Percentiles rank a stretch among this genome's conserved stretches.
Evolutionary conservation across 1,284 basidiomycete genomes (phyloP).

Genomic region (Hypsizygus ulmarius): DNA sequence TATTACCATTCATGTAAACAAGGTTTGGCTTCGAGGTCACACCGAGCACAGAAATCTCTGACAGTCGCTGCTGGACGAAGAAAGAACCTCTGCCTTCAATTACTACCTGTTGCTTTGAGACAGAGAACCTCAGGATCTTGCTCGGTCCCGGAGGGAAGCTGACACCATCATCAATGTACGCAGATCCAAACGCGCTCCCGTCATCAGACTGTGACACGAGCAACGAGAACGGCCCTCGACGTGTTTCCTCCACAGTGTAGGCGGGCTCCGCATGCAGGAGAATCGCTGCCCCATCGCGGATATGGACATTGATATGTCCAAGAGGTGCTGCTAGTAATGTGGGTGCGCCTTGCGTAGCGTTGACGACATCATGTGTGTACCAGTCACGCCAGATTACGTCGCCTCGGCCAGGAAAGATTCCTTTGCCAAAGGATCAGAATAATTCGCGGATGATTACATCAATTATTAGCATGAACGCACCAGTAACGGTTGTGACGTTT

Average conservation of each 20-base stretch:
- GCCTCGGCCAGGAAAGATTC: constrained; percentile 62
- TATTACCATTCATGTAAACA: constrained; percentile 33
- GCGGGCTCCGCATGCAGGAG: constrained; percentile 53
- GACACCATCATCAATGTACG: constrained; percentile 66
- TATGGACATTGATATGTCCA: constrained; percentile 68
- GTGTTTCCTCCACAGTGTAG: constrained; percentile 60
- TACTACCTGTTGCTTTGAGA: constrained; percentile 28
- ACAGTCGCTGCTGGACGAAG: constrained; percentile 39
- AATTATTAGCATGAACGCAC: constrained; percentile 27
- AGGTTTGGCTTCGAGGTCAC: constrained; percentile 32
- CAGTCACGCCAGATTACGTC: constrained; percentile 70
- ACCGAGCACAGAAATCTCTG: constrained; percentile 49
- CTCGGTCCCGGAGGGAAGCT: constrained; percentile 51
- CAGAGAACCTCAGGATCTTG: constrained; percentile 42
- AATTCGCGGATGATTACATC: neutral
- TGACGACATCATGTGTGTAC: constrained; percentile 62
- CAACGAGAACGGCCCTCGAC: constrained; percentile 50
- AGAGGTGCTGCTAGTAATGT: constrained; percentile 57
- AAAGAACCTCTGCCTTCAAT: constrained; percentile 44
- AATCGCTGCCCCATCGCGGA: constrained; percentile 58
- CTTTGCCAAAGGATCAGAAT: constrained; percentile 27
- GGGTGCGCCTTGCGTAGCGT: constrained; percentile 35
- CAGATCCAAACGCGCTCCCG: constrained; percentile 50
- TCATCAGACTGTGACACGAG: constrained; percentile 49
- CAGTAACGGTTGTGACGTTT: constrained; percentile 45